A percentile compares a stretch with the other conserved stretches of the same genome.
These are phyloP conservation scores for Leptodermis oblonga DNA, from an alignment of 257 asterid species.

Conservation along the genomic window DNA sequence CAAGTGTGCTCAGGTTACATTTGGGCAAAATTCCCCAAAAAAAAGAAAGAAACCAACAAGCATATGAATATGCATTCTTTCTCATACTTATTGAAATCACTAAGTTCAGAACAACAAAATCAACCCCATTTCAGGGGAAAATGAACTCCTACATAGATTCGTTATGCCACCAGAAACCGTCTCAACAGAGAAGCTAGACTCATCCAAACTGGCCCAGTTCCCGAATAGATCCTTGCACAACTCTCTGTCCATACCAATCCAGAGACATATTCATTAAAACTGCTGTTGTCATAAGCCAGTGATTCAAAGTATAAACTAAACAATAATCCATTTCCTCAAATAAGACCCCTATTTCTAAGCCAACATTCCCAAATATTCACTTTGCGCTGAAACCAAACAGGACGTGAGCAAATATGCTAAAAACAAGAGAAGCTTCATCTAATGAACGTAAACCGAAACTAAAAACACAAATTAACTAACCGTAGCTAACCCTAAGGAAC, in stretches of 20 bases:
- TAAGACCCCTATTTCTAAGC: neutral
- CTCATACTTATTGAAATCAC: neutral
- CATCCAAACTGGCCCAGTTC: conserved; percentile 71
- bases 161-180: conserved; percentile 98
- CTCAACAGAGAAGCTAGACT: conserved; percentile 67
- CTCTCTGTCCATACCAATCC: conserved; percentile 45
- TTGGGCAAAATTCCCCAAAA: neutral
- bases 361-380: neutral
- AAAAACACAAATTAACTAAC: neutral
- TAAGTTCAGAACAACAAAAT: neutral
- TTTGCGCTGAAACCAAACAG: neutral
- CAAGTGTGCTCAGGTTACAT: neutral
- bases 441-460: neutral
- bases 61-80: neutral
- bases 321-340: neutral
- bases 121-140: neutral
- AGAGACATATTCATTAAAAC: conserved; percentile 6
- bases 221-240: conserved; percentile 82
- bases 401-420: neutral
- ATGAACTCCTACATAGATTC: conserved; percentile 55
- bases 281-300: neutral
- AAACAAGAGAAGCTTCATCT: neutral
- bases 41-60: neutral
- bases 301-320: neutral
- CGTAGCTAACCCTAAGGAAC: neutral